These are phyloP conservation scores for Pisolithus sp. DNA, from an alignment of 768 basidiomycete species.

Conservation along the genomic window DNA sequence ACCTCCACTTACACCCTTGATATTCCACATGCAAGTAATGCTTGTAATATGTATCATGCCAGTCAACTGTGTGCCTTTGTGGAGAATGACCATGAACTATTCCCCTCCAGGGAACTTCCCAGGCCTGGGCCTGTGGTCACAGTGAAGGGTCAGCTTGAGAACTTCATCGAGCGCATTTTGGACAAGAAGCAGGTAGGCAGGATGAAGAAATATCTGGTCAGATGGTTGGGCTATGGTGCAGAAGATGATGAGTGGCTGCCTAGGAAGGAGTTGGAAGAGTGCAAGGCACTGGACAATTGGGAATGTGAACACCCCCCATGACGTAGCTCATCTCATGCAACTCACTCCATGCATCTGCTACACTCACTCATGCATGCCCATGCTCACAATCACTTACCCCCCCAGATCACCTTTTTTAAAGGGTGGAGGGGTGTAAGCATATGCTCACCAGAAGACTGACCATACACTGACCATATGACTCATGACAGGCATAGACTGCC, in stretches of 20 bases:
- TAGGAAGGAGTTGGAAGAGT: no score
- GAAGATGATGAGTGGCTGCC: constrained; percentile 26
- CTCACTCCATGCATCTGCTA: no score
- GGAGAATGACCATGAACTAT: constrained; percentile 6
- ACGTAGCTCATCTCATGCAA: no score
- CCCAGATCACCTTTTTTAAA: no score
- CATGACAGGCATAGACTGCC: no score
- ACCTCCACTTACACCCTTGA: constrained; percentile 20
- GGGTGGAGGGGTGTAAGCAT: no score
- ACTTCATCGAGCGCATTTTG: constrained; percentile 3
- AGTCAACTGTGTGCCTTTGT: constrained; percentile 17
- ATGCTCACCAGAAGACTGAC: no score
- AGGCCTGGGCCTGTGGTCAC: not conserved
- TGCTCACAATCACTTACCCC: no score
- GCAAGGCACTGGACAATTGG: no score
- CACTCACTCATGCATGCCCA: no score
- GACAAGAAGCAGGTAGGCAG: constrained; percentile 4
- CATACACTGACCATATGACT: no score
- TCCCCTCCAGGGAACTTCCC: not conserved
- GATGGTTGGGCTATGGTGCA: constrained; percentile 26
- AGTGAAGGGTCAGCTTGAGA: not conserved
- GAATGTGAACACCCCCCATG: no score
- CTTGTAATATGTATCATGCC: constrained; percentile 31
- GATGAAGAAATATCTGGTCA: constrained; percentile 11
- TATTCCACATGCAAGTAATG: constrained; percentile 17